These are phyloP conservation scores for Chaetoceros muelleri DNA, from an alignment of 108 stramenopile genomes.

Conservation along the genomic window DNA sequence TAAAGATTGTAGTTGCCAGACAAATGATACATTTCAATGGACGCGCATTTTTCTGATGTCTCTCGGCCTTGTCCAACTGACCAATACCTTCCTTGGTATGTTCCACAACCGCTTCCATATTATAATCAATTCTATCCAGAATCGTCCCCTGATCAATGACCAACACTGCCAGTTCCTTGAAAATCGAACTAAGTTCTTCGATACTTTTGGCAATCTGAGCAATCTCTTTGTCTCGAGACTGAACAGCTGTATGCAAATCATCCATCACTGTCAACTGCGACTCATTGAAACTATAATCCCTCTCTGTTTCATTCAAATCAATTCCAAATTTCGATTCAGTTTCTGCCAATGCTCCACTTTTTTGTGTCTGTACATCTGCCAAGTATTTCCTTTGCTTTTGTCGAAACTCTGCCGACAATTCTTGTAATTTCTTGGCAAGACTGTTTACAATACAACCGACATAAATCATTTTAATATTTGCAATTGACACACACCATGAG, in stretches of 20 bases:
- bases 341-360: conserved; percentile 55
- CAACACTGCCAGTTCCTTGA: conserved; percentile 97
- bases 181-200: conserved; percentile 94
- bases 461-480: conserved; percentile 17
- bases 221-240: conserved; percentile 84
- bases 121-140: conserved; percentile 99
- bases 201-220: conserved; percentile 93
- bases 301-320: conserved; percentile 41
- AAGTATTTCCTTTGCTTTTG: conserved; percentile 92
- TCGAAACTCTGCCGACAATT: conserved; percentile 83
- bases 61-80: conserved; percentile 95
- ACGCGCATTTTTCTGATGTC: conserved; percentile 91
- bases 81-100: conserved; percentile 93
- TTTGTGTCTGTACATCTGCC: conserved; percentile 84
- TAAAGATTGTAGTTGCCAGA: conserved; percentile 56
- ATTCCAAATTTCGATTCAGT: conserved; percentile 64
- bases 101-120: conserved; percentile 99
- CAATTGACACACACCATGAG: conserved; percentile 12
- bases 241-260: conserved; percentile 70
- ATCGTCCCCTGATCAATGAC: conserved; percentile 99
- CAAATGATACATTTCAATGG: conserved; percentile 89
- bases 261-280: conserved; percentile 80
- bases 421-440: conserved; percentile 91
- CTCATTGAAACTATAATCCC: conserved; percentile 45
- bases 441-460: conserved; percentile 44